These are phyloP conservation scores for Salix brachista DNA, from an alignment of 345 rosid genomes.

Conservation along the genomic window DNA sequence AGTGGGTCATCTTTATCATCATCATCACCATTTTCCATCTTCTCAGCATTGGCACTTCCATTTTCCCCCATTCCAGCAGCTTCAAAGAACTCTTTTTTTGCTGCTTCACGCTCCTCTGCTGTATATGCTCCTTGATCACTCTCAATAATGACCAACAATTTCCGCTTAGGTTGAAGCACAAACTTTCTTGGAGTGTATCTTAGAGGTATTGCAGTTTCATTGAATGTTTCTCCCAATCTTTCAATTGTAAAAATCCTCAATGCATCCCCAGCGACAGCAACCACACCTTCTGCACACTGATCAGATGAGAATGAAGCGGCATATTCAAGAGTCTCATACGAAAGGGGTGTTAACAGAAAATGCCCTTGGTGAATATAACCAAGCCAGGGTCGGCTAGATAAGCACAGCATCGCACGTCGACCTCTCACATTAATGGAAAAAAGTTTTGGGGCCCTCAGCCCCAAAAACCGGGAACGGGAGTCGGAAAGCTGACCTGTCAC, in stretches of 20 bases:
- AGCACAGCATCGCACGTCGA: constrained; percentile 87
- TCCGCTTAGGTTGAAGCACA: constrained; percentile 74
- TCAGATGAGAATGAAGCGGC: constrained; percentile 98
- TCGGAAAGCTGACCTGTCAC: constrained; percentile 98
- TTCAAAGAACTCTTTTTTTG: constrained; percentile 83
- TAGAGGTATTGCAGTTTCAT: constrained; percentile 83
- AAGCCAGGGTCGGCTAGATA: constrained; percentile 98
- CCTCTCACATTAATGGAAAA: constrained; percentile 82
- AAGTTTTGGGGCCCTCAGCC: constrained; percentile 85
- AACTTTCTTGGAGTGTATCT: constrained; percentile 96
- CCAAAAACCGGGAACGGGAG: constrained; percentile 91
- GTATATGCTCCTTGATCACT: constrained; percentile 94
- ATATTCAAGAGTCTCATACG: constrained; percentile 90
- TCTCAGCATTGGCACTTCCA: constrained; percentile 54
- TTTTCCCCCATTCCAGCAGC: constrained; percentile 79
- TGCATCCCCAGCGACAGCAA: constrained; percentile 92
- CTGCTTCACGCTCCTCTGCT: constrained; percentile 96
- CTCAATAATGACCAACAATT: constrained; percentile 78
- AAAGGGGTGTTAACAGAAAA: constrained; percentile 87
- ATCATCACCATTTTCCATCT: constrained; percentile 73
- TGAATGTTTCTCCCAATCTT: constrained; percentile 91
- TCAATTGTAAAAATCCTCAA: constrained; percentile 92
- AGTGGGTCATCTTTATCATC: constrained; percentile 84
- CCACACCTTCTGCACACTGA: constrained; percentile 98
- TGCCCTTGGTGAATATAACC: constrained; percentile 97